Base-by-base conservation (phyloP, 2,329 filamentous ascomycete species). In the Fusarium solani-melongenae region DNA sequence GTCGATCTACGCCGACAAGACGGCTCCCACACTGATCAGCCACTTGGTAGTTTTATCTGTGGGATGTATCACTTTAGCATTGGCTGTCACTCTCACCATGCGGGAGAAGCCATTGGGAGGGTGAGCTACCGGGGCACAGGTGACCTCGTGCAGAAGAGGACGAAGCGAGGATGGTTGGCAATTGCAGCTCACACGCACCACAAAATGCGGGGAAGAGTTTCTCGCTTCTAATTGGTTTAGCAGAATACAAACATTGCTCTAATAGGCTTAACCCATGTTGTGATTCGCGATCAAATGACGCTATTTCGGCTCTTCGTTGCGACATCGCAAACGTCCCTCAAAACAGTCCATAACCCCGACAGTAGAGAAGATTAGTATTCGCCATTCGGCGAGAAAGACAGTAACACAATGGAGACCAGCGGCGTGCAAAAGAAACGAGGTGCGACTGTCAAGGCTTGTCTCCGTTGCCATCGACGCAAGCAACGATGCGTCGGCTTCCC, bases 1-100 rank as follows among this genome's bases (percentile, higher is more conserved):
- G 39, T 44, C n/a, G 8, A 44, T 22, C 6, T 1, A 15, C 7
- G 20, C 39, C 12, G 20, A 15, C 12, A 22, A 44, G 20, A 15
- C 0, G 2, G 1, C 1, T 24, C 20, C 1, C 4, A 22, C 3
- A 9, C 39, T 44, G 24, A 44, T 44, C 0, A 15, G 4, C 12
- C 7, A 44, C 2, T 22, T 22, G 2, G 5, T 24, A 44, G 39
- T 44, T 14, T 4, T 44, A 5, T 44, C 39, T 9, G 39, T 44
- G 20, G 39, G 20, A 24, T 44, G 12, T 9, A 44, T 44, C 20
- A 44, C 12, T 15, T 8, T 44, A 14, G 39, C 20, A 44, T 44
- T 44, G 20, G 20, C 6, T 15, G 39, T 15, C 6, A 44, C 39
- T 24, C 20, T 44, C 7, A 44, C 39, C 20, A 44, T 44, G 39